A percentile compares a stretch with the other conserved stretches of the same genome.
phyloP scores from a whole-genome alignment of 768 basidiomycete genomes.

The Sporobolomyces pararoseus region DNA sequence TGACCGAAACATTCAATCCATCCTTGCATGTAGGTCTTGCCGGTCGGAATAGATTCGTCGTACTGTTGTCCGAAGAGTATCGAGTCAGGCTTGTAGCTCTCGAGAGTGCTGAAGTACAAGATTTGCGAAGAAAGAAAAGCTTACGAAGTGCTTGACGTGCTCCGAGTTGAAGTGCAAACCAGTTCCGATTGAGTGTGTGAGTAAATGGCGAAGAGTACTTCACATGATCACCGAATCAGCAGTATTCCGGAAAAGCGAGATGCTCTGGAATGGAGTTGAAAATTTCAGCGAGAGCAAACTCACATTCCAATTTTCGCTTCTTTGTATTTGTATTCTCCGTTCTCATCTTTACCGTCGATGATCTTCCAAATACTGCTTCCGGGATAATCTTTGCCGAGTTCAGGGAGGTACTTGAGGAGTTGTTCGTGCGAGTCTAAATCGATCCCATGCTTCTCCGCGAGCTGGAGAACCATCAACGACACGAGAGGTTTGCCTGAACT shows the following conservation, averaged over 20 bases:
- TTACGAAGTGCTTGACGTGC: neutral
- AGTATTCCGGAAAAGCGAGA: too few species aligned
- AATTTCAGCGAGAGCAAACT: too few species aligned
- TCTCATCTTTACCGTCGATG: slow-evolving; percentile 22
- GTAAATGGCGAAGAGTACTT: slow-evolving; percentile 27
- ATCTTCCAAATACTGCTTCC: slow-evolving; percentile 6
- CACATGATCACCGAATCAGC: neutral
- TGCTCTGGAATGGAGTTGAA: too few species aligned
- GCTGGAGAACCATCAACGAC: neutral
- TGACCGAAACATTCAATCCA: neutral
- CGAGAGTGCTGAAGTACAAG: too few species aligned
- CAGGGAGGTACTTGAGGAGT: slow-evolving; percentile 25
- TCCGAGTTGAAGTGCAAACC: slow-evolving; percentile 5
- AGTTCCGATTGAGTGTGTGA: slow-evolving; percentile 24
- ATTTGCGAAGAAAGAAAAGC: neutral
- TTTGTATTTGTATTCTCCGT: slow-evolving; percentile 19
- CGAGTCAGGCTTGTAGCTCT: too few species aligned
- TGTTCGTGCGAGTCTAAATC: slow-evolving; percentile 31
- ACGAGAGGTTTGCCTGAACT: slow-evolving; percentile 8
- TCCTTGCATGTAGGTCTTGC: neutral
- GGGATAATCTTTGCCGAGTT: slow-evolving; percentile 12
- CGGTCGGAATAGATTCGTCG: neutral
- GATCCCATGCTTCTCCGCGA: slow-evolving; percentile 23
- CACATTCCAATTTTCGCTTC: slow-evolving; percentile 14
- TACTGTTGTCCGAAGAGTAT: neutral